Evolutionary conservation across 2,329 filamentous ascomycete species (phyloP).

Genomic region (Neonectria magnoliae): DNA sequence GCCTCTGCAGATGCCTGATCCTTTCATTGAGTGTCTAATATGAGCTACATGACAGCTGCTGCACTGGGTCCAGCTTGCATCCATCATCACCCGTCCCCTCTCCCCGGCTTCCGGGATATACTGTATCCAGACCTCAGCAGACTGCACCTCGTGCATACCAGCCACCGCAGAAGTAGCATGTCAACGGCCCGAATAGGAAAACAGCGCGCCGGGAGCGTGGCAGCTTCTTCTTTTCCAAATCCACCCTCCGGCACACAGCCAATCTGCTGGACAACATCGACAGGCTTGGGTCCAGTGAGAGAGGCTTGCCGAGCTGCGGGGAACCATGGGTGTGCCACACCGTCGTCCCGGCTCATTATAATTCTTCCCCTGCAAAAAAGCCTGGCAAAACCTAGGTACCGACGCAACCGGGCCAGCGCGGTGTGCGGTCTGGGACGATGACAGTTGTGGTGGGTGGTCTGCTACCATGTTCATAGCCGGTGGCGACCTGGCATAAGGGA

Average conservation of each 20-base stretch:
- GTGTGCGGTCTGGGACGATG: not conserved
- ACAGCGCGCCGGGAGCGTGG: conserved; percentile 28
- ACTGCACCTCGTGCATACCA: not conserved
- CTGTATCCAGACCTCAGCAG: not conserved
- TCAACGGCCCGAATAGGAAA: conserved; percentile 43
- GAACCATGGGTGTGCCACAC: conserved; percentile 40
- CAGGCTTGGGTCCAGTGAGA: conserved; percentile 9
- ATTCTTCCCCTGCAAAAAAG: conserved; percentile 5
- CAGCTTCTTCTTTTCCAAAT: conserved; percentile 22
- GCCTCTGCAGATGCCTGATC: not conserved
- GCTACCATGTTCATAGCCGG: not conserved
- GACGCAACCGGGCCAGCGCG: not conserved
- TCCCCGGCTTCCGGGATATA: not conserved
- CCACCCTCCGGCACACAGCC: conserved; percentile 26
- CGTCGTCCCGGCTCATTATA: conserved; percentile 16
- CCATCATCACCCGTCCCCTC: not conserved
- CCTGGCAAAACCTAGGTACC: conserved; percentile 13
- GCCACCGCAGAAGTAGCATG: conserved; percentile 17
- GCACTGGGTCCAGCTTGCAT: too few relatives aligned
- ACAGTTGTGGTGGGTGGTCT: not conserved
- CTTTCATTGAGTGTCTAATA: too few relatives aligned
- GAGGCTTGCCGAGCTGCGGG: conserved; percentile 39
- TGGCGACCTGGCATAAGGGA: not conserved
- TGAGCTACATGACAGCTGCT: not conserved
- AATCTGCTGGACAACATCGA: conserved; percentile 21